phyloP scores from a whole-genome alignment of 805 yeast species.

The Pichia kluyveri region DNA sequence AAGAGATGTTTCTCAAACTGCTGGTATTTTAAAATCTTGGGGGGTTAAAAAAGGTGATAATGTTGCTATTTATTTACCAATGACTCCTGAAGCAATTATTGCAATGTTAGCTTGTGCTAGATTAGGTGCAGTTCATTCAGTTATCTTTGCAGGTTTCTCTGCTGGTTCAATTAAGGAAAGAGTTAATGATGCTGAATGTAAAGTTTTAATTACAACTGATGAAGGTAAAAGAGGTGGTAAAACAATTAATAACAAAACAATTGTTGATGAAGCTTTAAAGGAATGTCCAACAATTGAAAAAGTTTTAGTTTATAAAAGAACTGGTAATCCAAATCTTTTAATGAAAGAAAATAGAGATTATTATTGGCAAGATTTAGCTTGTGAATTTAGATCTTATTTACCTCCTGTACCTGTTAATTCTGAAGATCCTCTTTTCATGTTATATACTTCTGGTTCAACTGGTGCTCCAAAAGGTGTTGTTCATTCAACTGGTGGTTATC shows the following conservation, averaged over 20 bases:
- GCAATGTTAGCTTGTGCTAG: conserved; percentile 92
- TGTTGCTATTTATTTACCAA: conserved; percentile 93
- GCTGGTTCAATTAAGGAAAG: conserved; percentile 90
- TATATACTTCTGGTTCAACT: conserved; percentile 96
- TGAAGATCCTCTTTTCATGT: conserved; percentile 91
- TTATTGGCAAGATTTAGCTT: conserved; percentile 92
- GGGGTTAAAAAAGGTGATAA: conserved; percentile 94
- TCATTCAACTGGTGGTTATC: conserved; percentile 90
- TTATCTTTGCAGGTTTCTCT: conserved; percentile 93
- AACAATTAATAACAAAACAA: conserved; percentile 82
- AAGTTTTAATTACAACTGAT: conserved; percentile 86
- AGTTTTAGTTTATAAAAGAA: conserved; percentile 82
- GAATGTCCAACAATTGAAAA: conserved; percentile 67
- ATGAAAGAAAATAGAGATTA: conserved; percentile 76
- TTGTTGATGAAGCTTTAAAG: conserved; percentile 89
- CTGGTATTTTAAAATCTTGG: conserved; percentile 71
- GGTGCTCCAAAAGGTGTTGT: conserved; percentile 98
- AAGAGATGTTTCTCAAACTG: conserved; percentile 75
- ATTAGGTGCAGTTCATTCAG: conserved; percentile 94
- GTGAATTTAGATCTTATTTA: conserved; percentile 71
- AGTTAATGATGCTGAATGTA: conserved; percentile 77
- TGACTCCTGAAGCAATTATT: conserved; percentile 94
- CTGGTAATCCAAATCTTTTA: conserved; percentile 65
- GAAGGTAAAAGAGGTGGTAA: conserved; percentile 96
- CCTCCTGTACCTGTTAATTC: conserved; percentile 84